Evolutionary conservation across 192 early-diverging fungal species (phyloP), one percentile per base, ranked within the genome.

Genomic region (Backusella liffmaniae): DNA sequence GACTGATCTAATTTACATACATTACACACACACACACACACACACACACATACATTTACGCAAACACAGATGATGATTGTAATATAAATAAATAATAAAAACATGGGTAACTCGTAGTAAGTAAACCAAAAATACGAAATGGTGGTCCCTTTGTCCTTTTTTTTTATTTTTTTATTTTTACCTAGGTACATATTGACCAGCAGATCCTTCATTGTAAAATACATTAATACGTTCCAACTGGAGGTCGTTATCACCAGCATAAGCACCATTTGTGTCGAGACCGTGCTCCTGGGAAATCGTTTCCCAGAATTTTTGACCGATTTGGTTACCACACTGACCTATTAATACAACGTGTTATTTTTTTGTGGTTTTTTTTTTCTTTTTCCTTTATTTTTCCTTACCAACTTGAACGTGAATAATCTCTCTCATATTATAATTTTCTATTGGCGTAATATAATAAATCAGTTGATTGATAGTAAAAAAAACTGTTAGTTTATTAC

Each of bases 301-400:
- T 79, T 96, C 94, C 94, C 95, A 96, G 84, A 96, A 96, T 73
- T 92, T 92, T 78, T 90, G 82, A 73, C 95, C 94, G 80, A 96
- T 93, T 84, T 79, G 78, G 69, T 79, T 79, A 79, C 78, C 88
- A 78, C 88, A 90, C 79, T 90, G 88, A 71, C 88, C 88, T 87
- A 56, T 56, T 9, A 12, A 23, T 26, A 23, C 0, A 56, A 56
- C 21, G 21, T 26, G 21, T 26, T 59, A 26, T 59, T 59, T 59
- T n/a, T 51, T 51, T 51, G 0, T 18, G 4, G 0, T 32, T 32
- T 32, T 32, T 32, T 32, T 32, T 32, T 32, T 3, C 2, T 32
- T 32, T 32, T 32, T 3, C 32, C 3, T 51, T 51, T 51, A n/a
- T 51, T 59, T 59, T 59, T 59, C 26, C 10, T 59, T 84, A 88